Conservation (phyloP, 495 filamentous ascomycete genomes). For the Penicillium turbatum region DNA sequence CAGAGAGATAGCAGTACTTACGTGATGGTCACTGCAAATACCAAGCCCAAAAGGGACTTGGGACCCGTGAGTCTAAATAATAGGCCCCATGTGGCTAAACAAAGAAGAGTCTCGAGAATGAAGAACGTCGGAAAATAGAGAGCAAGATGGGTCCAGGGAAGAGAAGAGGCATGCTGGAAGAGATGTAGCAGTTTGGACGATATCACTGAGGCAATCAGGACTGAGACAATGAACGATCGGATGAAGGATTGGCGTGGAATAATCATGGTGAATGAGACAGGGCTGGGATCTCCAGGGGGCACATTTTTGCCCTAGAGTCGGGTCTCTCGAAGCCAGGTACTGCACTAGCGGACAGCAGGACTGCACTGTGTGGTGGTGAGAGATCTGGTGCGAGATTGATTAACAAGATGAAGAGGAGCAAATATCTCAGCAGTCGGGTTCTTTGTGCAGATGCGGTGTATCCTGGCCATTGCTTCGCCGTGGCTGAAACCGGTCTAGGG, state of each 20-base stretch:
- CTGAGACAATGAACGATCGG: slow-evolving; percentile 19
- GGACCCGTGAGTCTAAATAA: slow-evolving; percentile 11
- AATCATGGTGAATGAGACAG: slow-evolving; percentile 12
- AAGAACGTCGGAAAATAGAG: slow-evolving; percentile 26
- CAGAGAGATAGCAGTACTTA: neutral
- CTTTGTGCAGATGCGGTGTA: neutral
- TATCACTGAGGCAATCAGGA: slow-evolving; percentile 15
- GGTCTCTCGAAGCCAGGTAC: neutral
- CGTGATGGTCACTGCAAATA: slow-evolving; percentile 6
- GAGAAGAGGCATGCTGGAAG: slow-evolving; percentile 17
- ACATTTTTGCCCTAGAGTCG: neutral
- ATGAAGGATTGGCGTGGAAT: slow-evolving; percentile 9
- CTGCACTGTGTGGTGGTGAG: neutral
- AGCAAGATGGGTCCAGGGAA: slow-evolving; percentile 6
- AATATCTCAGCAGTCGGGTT: neutral
- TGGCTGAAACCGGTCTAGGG: neutral
- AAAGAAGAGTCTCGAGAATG: slow-evolving; percentile 17
- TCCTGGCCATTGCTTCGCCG: neutral
- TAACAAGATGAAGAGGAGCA: neutral
- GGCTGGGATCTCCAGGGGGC: neutral
- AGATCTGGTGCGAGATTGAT: neutral
- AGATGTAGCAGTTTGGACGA: slow-evolving; percentile 23
- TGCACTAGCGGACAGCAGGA: neutral
- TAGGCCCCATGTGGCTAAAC: slow-evolving; percentile 12
- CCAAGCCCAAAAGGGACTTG: slow-evolving; percentile 4